These are phyloP conservation scores for Fusarium haematococcum DNA, from an alignment of 2,329 filamentous ascomycete species.

Conservation along the genomic window DNA sequence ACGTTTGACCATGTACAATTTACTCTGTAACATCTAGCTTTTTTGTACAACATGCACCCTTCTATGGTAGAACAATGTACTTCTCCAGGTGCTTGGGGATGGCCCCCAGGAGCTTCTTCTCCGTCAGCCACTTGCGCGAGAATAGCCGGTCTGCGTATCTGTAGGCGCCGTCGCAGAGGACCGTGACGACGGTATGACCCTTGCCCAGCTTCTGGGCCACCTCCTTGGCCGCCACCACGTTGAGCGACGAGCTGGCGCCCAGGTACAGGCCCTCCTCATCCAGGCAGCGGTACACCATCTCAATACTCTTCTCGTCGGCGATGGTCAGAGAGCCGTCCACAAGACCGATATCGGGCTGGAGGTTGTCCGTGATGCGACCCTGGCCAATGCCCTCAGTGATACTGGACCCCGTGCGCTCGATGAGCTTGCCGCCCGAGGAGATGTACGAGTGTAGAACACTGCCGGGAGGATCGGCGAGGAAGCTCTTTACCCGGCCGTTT, in stretches of 20 bases:
- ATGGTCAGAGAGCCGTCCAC: constrained; percentile 88
- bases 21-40: constrained; percentile 44
- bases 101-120: constrained; percentile 84
- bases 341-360: constrained; percentile 84
- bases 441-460: constrained; percentile 95
- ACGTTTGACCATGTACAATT: constrained; percentile 33
- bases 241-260: constrained; percentile 91
- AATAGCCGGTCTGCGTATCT: constrained; percentile 95
- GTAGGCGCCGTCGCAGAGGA: constrained; percentile 97
- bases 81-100: constrained; percentile 89
- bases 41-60: constrained; percentile 42
- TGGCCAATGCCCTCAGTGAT: constrained; percentile 99
- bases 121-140: constrained; percentile 87
- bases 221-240: constrained; percentile 95
- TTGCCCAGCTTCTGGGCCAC: constrained; percentile 90
- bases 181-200: constrained; percentile 91
- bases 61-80: constrained; percentile 90
- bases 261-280: constrained; percentile 97
- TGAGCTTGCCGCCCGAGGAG: constrained; percentile 82
- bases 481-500: constrained; percentile 83
- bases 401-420: constrained; percentile 84
- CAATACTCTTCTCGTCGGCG: constrained; percentile 92
- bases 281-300: constrained; percentile 96
- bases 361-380: constrained; percentile 94
- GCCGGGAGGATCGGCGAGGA: constrained; percentile 93